phyloP scores from a whole-genome alignment of 2,329 filamentous ascomycete genomes.

The Colletotrichum sp. region DNA sequence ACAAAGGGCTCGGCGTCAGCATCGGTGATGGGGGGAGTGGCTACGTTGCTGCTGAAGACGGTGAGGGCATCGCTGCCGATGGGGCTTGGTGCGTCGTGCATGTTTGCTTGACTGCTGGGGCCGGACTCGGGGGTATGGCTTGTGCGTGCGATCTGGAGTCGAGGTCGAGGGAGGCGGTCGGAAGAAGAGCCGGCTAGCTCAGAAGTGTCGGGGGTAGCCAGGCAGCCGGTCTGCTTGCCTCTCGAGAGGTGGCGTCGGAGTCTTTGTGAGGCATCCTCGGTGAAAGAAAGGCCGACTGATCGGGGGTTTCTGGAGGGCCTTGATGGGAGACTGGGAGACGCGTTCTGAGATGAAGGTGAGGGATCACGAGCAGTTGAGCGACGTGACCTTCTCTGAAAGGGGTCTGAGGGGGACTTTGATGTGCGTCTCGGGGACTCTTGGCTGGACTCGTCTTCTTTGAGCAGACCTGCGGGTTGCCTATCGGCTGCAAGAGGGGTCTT shows the following conservation, averaged over 20 bases:
- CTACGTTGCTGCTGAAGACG: constrained; percentile 67
- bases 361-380: constrained; percentile 34
- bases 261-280: constrained; percentile 39
- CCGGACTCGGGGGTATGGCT: constrained; percentile 51
- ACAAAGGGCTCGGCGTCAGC: constrained; percentile 68
- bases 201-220: constrained; percentile 65
- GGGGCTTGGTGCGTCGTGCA: constrained; percentile 44
- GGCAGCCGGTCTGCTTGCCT: constrained; percentile 35
- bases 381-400: constrained; percentile 33
- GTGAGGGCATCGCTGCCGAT: constrained; percentile 61
- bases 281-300: constrained; percentile 21
- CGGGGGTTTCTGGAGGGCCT: constrained; percentile 3
- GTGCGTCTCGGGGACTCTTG: constrained; percentile 29
- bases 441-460: constrained; percentile 32
- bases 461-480: constrained; percentile 4
- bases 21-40: constrained; percentile 78
- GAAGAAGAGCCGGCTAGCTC: constrained; percentile 39
- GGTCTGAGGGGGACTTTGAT: constrained; percentile 28
- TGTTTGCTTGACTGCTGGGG: constrained; percentile 35
- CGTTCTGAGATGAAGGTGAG: constrained; percentile 37
- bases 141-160: constrained; percentile 46
- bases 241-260: constrained; percentile 41
- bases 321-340: constrained; percentile 30
- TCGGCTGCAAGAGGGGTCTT: constrained; percentile 10
- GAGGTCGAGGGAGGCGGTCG: constrained; percentile 43